Evolutionary conservation across 2,329 filamentous ascomycete genomes (phyloP).

Genomic region (Aspergillus sergii): DNA sequence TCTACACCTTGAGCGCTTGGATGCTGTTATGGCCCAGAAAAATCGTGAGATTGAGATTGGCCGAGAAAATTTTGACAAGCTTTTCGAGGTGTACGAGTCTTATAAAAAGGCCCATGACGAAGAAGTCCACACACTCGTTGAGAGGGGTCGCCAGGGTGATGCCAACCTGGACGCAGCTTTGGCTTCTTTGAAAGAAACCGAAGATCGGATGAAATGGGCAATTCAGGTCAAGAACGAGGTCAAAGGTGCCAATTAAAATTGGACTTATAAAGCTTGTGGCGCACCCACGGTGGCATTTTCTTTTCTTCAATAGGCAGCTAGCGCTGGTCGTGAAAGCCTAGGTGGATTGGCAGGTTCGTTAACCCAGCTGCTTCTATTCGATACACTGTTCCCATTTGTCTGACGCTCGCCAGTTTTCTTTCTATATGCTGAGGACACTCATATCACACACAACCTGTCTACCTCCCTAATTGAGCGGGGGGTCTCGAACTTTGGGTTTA

Average conservation of each 20-base stretch:
- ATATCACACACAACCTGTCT: background rate
- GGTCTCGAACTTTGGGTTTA: background rate
- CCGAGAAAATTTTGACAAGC: slow-evolving; percentile 43
- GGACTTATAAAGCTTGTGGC: background rate
- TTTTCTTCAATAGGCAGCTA: background rate
- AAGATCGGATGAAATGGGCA: slow-evolving; percentile 53
- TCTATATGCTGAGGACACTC: background rate
- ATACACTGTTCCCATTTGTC: background rate
- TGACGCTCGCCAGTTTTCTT: background rate
- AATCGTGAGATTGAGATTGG: slow-evolving; percentile 45
- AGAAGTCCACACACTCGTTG: slow-evolving; percentile 38
- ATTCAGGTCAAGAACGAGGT: slow-evolving; percentile 45
- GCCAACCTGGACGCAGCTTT: slow-evolving; percentile 40
- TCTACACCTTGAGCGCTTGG: slow-evolving; percentile 42
- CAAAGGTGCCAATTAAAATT: slow-evolving; percentile 28
- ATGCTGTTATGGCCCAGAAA: slow-evolving; percentile 50
- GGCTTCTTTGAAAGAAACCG: slow-evolving; percentile 43
- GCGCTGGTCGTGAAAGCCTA: slow-evolving; percentile 9
- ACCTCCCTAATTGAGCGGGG: background rate
- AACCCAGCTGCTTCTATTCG: background rate
- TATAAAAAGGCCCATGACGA: slow-evolving; percentile 48
- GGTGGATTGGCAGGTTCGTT: slow-evolving; percentile 5
- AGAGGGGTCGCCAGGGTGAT: slow-evolving; percentile 33
- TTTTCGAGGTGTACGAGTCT: slow-evolving; percentile 42
- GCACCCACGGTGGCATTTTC: background rate